Evolutionary conservation across 2,329 filamentous ascomycete species (phyloP).

Genomic region (Fusarium dimerum): DNA sequence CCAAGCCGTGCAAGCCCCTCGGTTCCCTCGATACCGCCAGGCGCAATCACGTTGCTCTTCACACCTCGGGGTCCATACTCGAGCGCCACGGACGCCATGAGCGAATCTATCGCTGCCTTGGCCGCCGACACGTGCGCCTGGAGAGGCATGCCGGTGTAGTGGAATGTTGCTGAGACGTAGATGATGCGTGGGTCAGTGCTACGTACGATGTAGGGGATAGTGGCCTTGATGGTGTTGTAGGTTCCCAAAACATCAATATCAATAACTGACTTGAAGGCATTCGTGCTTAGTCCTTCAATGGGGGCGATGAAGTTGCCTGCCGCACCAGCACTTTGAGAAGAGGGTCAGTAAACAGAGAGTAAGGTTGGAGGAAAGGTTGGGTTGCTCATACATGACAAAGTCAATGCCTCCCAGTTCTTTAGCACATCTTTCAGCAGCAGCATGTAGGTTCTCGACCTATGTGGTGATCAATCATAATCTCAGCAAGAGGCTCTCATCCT

Average conservation of each 20-base stretch:
- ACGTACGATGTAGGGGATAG: constrained; percentile 75
- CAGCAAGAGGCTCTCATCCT: not conserved
- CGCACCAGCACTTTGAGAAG: constrained; percentile 72
- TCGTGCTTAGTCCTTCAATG: constrained; percentile 76
- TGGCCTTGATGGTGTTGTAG: constrained; percentile 93
- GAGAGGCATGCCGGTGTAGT: constrained; percentile 83
- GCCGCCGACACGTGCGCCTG: constrained; percentile 90
- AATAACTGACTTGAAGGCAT: constrained; percentile 93
- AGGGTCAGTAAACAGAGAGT: no score
- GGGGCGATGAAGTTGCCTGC: constrained; percentile 95
- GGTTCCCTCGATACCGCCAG: constrained; percentile 82
- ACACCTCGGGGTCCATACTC: constrained; percentile 89
- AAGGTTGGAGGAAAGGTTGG: not conserved
- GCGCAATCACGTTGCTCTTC: constrained; percentile 85
- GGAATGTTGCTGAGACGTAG: constrained; percentile 87
- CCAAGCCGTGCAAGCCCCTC: constrained; percentile 73
- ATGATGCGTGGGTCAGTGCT: constrained; percentile 82
- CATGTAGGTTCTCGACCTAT: constrained; percentile 42
- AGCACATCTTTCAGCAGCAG: constrained; percentile 76
- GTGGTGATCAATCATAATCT: not conserved
- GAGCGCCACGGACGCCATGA: constrained; percentile 76
- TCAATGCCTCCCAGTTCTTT: constrained; percentile 86
- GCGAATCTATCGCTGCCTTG: constrained; percentile 86
- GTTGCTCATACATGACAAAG: constrained; percentile 75
- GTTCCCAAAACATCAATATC: constrained; percentile 95